Percentiles rank a stretch among this genome's conserved stretches.
These are phyloP conservation scores for Ajuga chamaepitys DNA, from an alignment of 257 asterid species.

Conservation along the genomic window DNA sequence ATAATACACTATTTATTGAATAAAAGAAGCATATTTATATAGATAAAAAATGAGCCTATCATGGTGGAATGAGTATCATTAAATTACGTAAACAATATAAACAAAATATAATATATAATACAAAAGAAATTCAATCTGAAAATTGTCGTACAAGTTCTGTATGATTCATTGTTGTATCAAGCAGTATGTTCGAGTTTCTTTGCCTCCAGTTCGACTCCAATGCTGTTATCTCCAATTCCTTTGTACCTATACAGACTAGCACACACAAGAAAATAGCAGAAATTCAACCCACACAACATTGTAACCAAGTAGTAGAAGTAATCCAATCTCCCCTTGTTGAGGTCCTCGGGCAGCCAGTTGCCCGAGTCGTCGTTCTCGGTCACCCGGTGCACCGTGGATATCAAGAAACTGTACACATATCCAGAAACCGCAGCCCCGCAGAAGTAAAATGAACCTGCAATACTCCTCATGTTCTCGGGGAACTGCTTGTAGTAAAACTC, in stretches of 20 bases:
- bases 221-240: constrained; percentile 24
- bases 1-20: too few species aligned
- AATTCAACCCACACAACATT: constrained; percentile 36
- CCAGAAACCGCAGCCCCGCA: constrained; percentile 41
- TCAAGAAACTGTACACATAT: constrained; percentile 40
- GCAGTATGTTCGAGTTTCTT: constrained; percentile 28
- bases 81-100: too few species aligned
- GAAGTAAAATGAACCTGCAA: constrained; percentile 53
- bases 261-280: constrained; percentile 43
- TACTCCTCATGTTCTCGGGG: constrained; percentile 83
- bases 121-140: too few species aligned
- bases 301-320: constrained; percentile 53
- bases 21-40: too few species aligned
- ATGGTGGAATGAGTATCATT: too few species aligned
- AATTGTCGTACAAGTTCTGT: too few species aligned
- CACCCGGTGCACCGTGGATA: constrained; percentile 34
- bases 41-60: too few species aligned
- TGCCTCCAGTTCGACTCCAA: constrained; percentile 31
- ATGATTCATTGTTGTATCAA: constrained; percentile 4
- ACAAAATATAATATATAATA: too few species aligned
- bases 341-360: constrained; percentile 77
- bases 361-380: constrained; percentile 32
- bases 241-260: constrained; percentile 71
- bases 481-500: constrained; percentile 67
- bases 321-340: constrained; percentile 68